A percentile compares a stretch with the other conserved stretches of the same genome.
These are phyloP conservation scores for Suhomyces wounanorum DNA, from an alignment of 1,139 yeast species.

Conservation along the genomic window DNA sequence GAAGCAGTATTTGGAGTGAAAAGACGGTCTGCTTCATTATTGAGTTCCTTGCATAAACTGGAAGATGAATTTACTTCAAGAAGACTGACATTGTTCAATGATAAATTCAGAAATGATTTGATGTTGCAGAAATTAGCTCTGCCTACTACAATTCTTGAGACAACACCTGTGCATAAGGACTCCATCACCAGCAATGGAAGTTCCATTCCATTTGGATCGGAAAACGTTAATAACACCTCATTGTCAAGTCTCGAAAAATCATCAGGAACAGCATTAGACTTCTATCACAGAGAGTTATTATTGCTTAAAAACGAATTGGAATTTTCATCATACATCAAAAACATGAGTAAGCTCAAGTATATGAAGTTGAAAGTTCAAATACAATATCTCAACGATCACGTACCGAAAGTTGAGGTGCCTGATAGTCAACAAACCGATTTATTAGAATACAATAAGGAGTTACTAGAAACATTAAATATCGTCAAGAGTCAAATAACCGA, in stretches of 20 bases:
- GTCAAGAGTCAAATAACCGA: neutral
- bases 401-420: conserved; percentile 16
- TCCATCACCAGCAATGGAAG: conserved; percentile 7
- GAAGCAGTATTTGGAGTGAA: conserved; percentile 32
- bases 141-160: conserved; percentile 29
- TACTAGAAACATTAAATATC: conserved; percentile 2
- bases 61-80: conserved; percentile 1
- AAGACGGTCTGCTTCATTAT: conserved; percentile 6
- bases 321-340: conserved; percentile 57
- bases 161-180: conserved; percentile 25
- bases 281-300: conserved; percentile 59
- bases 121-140: conserved; percentile 22
- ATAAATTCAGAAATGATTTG: conserved; percentile 21
- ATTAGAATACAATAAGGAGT: conserved; percentile 5
- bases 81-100: conserved; percentile 15
- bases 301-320: conserved; percentile 64
- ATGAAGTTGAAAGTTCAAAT: conserved; percentile 35
- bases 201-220: conserved; percentile 1
- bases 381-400: conserved; percentile 5
- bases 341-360: conserved; percentile 51
- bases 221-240: neutral
- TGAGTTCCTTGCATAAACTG: neutral
- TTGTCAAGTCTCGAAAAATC: neutral
- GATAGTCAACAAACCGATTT: conserved; percentile 9
- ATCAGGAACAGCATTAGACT: conserved; percentile 36